These are phyloP conservation scores for Rhodomyrtus tomentosa DNA, from an alignment of 345 rosid genomes.

Conservation along the genomic window DNA sequence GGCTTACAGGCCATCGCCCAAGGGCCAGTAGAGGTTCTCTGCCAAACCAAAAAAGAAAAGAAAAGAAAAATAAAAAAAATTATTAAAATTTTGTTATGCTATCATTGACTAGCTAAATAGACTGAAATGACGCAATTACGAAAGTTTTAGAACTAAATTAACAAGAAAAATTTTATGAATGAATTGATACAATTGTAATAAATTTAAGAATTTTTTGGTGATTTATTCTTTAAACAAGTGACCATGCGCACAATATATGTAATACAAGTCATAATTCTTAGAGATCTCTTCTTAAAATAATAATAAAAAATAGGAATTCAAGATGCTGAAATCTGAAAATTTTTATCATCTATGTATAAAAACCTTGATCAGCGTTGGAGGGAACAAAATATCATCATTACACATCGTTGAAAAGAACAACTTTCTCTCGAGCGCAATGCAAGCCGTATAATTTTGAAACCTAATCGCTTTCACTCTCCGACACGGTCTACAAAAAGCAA, in stretches of 20 bases:
- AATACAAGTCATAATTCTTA: not conserved
- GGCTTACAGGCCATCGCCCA: no score
- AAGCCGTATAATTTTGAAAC: conserved; percentile 27
- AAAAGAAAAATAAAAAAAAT: no score
- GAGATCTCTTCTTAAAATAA: not conserved
- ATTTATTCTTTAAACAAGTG: no score
- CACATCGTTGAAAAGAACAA: not conserved
- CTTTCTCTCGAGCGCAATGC: conserved; percentile 26
- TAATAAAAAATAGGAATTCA: not conserved
- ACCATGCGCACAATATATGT: not conserved
- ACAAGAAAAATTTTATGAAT: no score
- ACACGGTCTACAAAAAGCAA: not conserved
- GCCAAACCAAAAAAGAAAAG: no score
- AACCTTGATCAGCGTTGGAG: not conserved
- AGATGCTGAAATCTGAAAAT: not conserved
- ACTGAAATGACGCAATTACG: no score
- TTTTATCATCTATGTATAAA: not conserved
- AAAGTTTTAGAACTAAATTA: no score
- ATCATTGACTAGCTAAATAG: no score
- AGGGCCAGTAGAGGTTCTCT: no score
- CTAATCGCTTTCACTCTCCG: not conserved
- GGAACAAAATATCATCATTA: not conserved
- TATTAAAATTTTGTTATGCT: no score
- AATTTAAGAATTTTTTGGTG: no score
- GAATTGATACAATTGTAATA: no score